Evolutionary conservation across 2,329 filamentous ascomycete species (phyloP), one percentile per base, ranked within the genome.

Genomic region (Corniculantispora saksenae): DNA sequence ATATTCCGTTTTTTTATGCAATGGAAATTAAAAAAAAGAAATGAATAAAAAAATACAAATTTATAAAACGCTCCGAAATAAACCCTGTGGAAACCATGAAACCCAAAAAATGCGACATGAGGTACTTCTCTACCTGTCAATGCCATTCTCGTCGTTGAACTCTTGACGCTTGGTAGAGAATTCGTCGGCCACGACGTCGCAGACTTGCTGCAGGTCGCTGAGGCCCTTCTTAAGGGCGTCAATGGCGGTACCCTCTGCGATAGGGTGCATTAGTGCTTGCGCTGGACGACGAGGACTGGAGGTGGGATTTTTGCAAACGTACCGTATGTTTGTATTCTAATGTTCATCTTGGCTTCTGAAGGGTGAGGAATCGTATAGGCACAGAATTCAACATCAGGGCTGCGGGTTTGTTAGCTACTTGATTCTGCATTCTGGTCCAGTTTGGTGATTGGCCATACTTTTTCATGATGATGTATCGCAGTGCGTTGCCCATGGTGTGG

Each of bases 291-390:
- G 13, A 12, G 8, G 55, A 21, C 25, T 15, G 12, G 21, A 13
- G 15, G 38, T 4, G 38, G 5, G 17, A 43, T 7, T 4, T 13
- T 4, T 13, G 38, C 5, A 3, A 21, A 27, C 88, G 75, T 82
- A 97, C 94, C 92, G 73, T 95, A 98, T 70, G 94, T 99, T 79
- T 99, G 95, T 68, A 99, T 98, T 73, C 95, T 88, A 67, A 99
- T 83, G 75, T 98, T 97, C 94, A 99, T 97, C 80, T 97, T 95
- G 48, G 89, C 83, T 79, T 99, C 95, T 47, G 94, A 97, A 59
- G 95, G 95, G 79, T 99, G 95, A 35, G 95, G 95, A 67, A 99
- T 98, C 9, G 94, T 92, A 79, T 99, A 99, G 67, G 94, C 95
- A 79, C 95, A 98, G 80, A 99, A 97, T 77, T 99, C 95, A 66